Evolutionary conservation across 2,329 filamentous ascomycete genomes (phyloP).

Genomic region (Talaromyces sp.): DNA sequence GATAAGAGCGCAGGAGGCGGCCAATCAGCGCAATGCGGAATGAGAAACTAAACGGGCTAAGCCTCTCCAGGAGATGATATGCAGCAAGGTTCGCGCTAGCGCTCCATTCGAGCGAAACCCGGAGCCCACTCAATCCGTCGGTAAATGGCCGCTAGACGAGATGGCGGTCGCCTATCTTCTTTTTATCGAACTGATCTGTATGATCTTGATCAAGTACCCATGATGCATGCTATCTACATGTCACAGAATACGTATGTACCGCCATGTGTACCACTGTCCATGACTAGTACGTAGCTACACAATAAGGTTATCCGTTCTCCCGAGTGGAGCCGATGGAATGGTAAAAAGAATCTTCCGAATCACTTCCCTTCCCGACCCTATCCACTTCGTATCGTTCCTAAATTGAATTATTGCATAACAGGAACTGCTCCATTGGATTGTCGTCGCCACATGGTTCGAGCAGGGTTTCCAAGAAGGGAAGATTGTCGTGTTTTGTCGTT

Average conservation of each 20-base stretch:
- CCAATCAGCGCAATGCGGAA: neutral
- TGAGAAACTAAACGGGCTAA: neutral
- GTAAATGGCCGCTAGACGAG: neutral
- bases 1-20: neutral
- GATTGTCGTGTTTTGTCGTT: neutral
- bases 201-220: neutral
- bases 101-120: neutral
- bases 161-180: neutral
- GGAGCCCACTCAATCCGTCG: neutral
- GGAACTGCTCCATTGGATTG: conserved; percentile 5
- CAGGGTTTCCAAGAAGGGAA: neutral
- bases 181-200: neutral
- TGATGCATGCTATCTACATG: neutral
- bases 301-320: neutral
- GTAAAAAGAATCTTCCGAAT: conserved; percentile 1
- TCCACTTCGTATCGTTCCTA: neutral
- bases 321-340: neutral
- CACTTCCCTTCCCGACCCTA: neutral
- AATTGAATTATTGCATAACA: conserved; percentile 8
- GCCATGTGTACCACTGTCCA: neutral
- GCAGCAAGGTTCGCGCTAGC: neutral
- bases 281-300: neutral
- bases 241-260: neutral
- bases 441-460: neutral
- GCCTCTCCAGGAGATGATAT: neutral